Evolutionary conservation across 2,329 filamentous ascomycete species (phyloP).

Genomic region (Emericellopsis atlantica): DNA sequence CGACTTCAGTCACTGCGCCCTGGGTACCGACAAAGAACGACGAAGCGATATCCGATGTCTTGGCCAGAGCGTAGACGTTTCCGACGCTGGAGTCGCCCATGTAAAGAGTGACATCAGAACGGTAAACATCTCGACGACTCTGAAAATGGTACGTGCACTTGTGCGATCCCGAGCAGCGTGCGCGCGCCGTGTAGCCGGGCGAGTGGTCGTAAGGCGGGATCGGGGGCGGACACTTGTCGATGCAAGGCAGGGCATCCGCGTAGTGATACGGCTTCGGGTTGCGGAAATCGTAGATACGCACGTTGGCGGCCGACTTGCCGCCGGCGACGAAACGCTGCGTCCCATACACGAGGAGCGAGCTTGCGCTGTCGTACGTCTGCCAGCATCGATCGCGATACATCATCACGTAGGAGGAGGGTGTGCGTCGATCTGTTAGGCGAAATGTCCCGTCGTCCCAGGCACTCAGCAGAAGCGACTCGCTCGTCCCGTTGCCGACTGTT

Average conservation of each 20-base stretch:
- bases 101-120: conserved; percentile 35
- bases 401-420: conserved; percentile 29
- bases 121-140: conserved; percentile 27
- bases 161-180: neutral
- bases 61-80: conserved; percentile 32
- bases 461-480: conserved; percentile 30
- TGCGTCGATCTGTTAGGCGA: conserved; percentile 35
- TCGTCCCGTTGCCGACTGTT: conserved; percentile 23
- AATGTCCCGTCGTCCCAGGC: conserved; percentile 41
- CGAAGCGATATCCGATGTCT: conserved; percentile 30
- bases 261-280: conserved; percentile 34
- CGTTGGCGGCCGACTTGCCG: conserved; percentile 24
- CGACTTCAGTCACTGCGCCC: conserved; percentile 31
- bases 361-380: conserved; percentile 29
- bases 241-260: conserved; percentile 33
- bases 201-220: conserved; percentile 18
- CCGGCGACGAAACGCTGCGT: conserved; percentile 37
- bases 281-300: conserved; percentile 43
- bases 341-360: conserved; percentile 35
- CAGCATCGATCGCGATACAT: conserved; percentile 38
- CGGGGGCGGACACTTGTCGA: conserved; percentile 19
- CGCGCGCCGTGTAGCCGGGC: conserved; percentile 5
- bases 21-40: conserved; percentile 37
- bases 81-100: conserved; percentile 20
- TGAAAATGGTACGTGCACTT: conserved; percentile 35